Evolutionary conservation across 371 early-diverging fungal species (phyloP), one percentile per base, ranked within the genome.

Genomic region (Cokeromyces recurvatus): DNA sequence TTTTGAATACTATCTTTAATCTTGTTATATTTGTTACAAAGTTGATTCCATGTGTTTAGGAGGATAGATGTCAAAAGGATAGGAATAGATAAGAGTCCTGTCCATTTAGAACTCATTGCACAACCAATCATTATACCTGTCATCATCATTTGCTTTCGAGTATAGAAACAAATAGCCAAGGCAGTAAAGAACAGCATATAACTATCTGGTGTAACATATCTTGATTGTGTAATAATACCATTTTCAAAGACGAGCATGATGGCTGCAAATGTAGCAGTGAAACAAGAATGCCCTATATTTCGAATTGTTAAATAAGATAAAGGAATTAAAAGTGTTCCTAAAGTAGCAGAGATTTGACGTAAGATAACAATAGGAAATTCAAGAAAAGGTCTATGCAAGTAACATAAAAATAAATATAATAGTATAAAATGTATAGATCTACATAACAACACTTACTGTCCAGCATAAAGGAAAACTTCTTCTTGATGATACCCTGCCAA

Each of bases 381-480:
- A 22, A 24, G 20, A 39, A 59, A 56, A 10, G 51, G 36, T 43
- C 68, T 66, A 21, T 14, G 14, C 40, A 8, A 8, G 12, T 4
- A 3, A 17, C 7, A 36, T 16, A 11, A 39, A 17, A 41, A 27
- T 20, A 24, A 17, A 15, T 0, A 6, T 3, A 20, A n/a, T 15
- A 34, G 5, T 4, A 34, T 4, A 34, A 4, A 34, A n/a, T 5
- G 35, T 6, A 34, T 9, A 34, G 35, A 14, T 15, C 4, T 34
- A 8, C 21, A 17, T 7, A 31, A n/a, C 1, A 51, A 7, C 16
- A 63, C 76, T 78, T 78, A 74, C 82, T 80, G 67, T 48, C 92
- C 94, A 63, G 90, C 87, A 51, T 85, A 82, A 42, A 83, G 81
- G 47, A 97, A 88, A 32, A 82, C 74, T 57, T 91, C 91, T 27